Evolutionary conservation across 2,329 filamentous ascomycete genomes (phyloP), one percentile per base, ranked within the genome.

Genomic region (Clarireedia hainanense): DNA sequence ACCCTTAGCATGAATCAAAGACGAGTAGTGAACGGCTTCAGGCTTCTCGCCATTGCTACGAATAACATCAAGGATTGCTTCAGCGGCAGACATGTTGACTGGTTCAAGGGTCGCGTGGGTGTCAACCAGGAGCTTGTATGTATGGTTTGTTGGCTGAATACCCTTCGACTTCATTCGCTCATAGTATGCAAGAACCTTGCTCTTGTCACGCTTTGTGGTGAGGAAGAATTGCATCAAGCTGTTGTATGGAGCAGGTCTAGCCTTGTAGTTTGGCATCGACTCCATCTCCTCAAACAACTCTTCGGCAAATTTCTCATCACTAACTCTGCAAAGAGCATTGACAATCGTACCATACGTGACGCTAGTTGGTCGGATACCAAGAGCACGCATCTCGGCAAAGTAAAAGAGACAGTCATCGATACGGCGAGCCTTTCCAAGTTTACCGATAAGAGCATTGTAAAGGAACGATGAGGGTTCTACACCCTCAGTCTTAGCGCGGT

Each of bases 211-310:
- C 81, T 97, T 97, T 55, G 92, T 97, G 56, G 89, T 95, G 64
- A 97, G 78, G 81, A 97, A 99, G 76, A 96, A 97, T 71, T 99
- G 94, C 84, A 99, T 99, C 85, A 99, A 88, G 73, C 90, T 95
- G 78, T 99, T 96, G 79, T 99, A 99, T 0, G 94, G 94, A 24
- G 94, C 94, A 26, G 94, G 91, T 9, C 94, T 87, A 42, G 94
- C 90, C 78, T 96, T 97, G 81, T 99, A 99, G 76, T 99, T 99
- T 56, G 91, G 87, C 86, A 95, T 96, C 47, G 86, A 84, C 76
- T 99, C 94, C 94, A 99, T 99, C 76, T 99, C 94, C 68, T 97
- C 91, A 68, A 99, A 99, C 65, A 97, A 83, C 73, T 97, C 91
- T 69, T 96, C 94, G 27, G 94, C 94, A 70, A 96, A 96, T 69